Base-by-base conservation (phyloP, 164 flowering plant species). In the Amborella trichopoda region DNA sequence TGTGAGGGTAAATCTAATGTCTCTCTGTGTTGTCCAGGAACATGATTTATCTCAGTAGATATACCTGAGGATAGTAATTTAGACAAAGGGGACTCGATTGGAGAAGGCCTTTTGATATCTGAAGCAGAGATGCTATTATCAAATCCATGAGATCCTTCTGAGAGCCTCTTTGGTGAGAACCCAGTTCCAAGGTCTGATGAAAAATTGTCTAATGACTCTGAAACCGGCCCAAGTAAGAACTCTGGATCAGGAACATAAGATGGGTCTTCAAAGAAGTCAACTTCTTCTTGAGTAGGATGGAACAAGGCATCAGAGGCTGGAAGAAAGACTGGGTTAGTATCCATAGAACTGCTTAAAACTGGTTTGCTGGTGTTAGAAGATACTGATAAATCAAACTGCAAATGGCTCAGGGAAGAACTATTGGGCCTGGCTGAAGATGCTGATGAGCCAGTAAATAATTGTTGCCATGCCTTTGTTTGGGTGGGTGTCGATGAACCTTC, bases 201-300 rank as follows among this genome's bases (percentile, higher is more conserved):
- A 65, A 88, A 88, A 68, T 80, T 75, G 61, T 85, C 82, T 60
- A 90, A 86, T 43, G 98, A 86, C 58, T 86, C 95, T n/a, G 94
- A 83, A 51, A 90, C 84, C 23, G 98, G 98, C 25, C 98, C 98
- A 52, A 90, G 83, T 64, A 90, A 66, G 11, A 89, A 80, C 26
- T 64, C 73, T 3, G 87, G 87, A 69, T 90, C 95, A 26, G 94
- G 95, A 60, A 65, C 74, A 75, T 90, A 86, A 68, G 89, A 81
- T 4, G 94, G 89, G 48, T 86, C 98, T 67, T 83, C 95, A 75
- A 77, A 86, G 63, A 73, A 68, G 54, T 90, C 94, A 6, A 69
- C 64, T 40, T 86, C 95, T 44, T 79, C 76, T 51, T 39, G 66
- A 14, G 23, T 46, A 2, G 46, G 44, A 42, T 67, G 78, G 22